Evolutionary conservation across 1,284 basidiomycete species (phyloP).

Genomic region (Erythrobasidium hasegawianum): DNA sequence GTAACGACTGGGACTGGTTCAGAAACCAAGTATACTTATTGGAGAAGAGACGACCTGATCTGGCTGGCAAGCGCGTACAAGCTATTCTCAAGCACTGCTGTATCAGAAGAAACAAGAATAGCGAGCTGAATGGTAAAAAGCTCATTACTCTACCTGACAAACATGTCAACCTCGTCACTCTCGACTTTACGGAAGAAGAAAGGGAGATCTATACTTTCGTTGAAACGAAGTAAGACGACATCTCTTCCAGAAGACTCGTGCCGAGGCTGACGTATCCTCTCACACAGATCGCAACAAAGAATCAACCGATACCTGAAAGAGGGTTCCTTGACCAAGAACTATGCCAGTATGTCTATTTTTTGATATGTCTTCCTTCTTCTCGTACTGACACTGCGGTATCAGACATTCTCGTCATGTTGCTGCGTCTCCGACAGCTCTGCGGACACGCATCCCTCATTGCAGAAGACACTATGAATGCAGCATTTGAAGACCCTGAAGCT

Average conservation of each 20-base stretch:
- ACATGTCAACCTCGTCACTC: constrained; percentile 54
- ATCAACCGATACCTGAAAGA: constrained; percentile 16
- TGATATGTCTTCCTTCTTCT: no score
- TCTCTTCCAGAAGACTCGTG: no score
- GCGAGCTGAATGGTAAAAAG: constrained; percentile 75
- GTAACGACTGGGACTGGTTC: constrained; percentile 40
- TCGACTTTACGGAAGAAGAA: constrained; percentile 41
- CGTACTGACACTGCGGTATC: no score
- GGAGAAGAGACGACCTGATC: constrained; percentile 58
- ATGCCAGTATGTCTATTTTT: constrained; percentile 46
- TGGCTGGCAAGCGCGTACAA: constrained; percentile 55
- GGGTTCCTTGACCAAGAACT: constrained; percentile 52
- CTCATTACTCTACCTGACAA: constrained; percentile 88
- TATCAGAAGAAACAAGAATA: constrained; percentile 83
- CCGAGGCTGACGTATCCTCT: no score
- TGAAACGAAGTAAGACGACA: constrained; percentile 53
- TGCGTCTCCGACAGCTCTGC: constrained; percentile 60
- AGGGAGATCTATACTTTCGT: constrained; percentile 51
- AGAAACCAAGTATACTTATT: constrained; percentile 51
- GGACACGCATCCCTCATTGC: constrained; percentile 53
- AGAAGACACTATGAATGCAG: background rate
- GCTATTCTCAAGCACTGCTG: constrained; percentile 66
- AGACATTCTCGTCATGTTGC: constrained; percentile 57
- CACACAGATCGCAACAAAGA: background rate
- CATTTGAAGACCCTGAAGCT: background rate